Conservation (phyloP, 1,139 yeast genomes). For the Protomyces pachydermus region DNA sequence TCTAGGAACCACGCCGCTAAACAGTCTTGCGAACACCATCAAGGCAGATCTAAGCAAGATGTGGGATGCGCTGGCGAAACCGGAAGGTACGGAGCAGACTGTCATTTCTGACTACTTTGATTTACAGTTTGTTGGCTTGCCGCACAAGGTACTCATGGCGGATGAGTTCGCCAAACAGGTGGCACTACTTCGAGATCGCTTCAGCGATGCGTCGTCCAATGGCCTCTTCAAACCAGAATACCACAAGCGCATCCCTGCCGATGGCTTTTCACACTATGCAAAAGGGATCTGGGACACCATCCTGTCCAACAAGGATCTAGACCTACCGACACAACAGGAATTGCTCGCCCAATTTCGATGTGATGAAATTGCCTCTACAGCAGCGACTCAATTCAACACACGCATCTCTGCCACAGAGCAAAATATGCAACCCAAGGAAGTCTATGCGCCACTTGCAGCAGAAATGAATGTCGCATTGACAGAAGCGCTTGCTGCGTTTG, state of each 20-base stretch:
- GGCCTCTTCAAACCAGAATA: slow-evolving; percentile 62
- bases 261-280: slow-evolving; percentile 93
- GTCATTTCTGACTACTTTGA: slow-evolving; percentile 75
- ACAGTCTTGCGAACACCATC: slow-evolving; percentile 63
- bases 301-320: slow-evolving; percentile 85
- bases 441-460: slow-evolving; percentile 27
- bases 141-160: slow-evolving; percentile 79
- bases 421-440: slow-evolving; percentile 28
- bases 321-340: slow-evolving; percentile 92
- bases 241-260: slow-evolving; percentile 83
- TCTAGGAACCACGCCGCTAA: slow-evolving; percentile 79
- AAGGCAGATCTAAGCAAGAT: slow-evolving; percentile 64
- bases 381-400: slow-evolving; percentile 42
- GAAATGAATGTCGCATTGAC: slow-evolving; percentile 8
- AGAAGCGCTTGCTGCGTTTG: slow-evolving; percentile 49
- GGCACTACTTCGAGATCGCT: slow-evolving; percentile 57
- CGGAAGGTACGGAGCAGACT: slow-evolving; percentile 49
- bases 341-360: slow-evolving; percentile 91
- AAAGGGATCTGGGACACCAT: slow-evolving; percentile 92
- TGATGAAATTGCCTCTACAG: slow-evolving; percentile 67
- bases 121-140: slow-evolving; percentile 69
- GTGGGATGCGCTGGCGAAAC: slow-evolving; percentile 65
- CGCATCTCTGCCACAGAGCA: slow-evolving; percentile 30
- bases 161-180: slow-evolving; percentile 66
- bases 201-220: slow-evolving; percentile 38